A percentile compares a stretch with the other conserved stretches of the same genome.
Conservation (phyloP, 2,329 filamentous ascomycete genomes). For the Akanthomyces dipterigenus region DNA sequence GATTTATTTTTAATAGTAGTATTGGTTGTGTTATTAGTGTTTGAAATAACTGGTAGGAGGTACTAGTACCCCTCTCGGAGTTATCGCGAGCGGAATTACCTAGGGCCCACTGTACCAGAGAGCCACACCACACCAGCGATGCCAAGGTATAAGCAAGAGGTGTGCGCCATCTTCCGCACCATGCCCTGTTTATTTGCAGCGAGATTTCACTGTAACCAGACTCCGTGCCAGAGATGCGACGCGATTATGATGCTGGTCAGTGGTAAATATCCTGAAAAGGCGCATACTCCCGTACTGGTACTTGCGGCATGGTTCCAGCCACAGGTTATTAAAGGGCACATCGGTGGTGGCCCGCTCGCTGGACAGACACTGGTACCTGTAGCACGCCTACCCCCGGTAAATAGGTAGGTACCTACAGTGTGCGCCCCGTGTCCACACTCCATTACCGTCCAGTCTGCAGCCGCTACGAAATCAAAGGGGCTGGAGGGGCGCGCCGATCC, state of each 20-base stretch:
- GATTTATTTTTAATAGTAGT: no score
- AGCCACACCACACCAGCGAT: no score
- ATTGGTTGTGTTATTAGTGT: no score
- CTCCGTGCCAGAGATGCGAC: no score
- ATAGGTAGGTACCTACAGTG: no score
- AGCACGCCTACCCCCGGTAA: no score
- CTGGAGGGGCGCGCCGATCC: slow-evolving; percentile 6
- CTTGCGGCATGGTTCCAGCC: neutral
- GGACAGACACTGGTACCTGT: neutral
- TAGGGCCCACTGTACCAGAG: no score
- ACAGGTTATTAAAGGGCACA: neutral
- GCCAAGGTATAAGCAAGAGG: neutral
- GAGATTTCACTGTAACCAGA: neutral
- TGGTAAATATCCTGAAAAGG: no score
- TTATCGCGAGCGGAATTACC: no score
- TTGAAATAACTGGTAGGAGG: no score
- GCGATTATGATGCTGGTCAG: neutral
- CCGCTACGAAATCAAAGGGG: slow-evolving; percentile 6
- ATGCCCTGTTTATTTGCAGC: neutral
- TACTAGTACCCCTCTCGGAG: no score
- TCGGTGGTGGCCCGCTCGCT: neutral
- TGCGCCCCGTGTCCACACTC: neutral
- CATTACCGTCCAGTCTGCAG: neutral
- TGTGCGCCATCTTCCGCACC: neutral
- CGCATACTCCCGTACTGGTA: neutral